Evolutionary conservation across 805 yeast species (phyloP), one percentile per base, ranked within the genome.

Genomic region (Zygoascus tannicola): DNA sequence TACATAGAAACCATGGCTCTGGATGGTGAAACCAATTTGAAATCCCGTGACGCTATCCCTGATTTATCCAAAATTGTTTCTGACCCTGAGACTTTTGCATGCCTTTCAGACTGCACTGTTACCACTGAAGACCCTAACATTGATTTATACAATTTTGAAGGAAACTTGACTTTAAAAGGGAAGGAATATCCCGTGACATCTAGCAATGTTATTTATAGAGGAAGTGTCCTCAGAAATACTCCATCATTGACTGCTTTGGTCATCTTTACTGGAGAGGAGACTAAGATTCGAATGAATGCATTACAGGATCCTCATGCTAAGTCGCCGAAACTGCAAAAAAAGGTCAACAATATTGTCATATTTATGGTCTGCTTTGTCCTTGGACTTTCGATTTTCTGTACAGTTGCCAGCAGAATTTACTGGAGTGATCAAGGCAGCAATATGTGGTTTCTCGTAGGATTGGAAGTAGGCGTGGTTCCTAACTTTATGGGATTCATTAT

Each of bases 21-120:
- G 40, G 98, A 92, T 63, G 99, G 99, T 41, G 98, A 92, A 62
- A 92, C 97, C 0, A 90, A 87, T 58, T 68, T 92, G 48, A 92
- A 92, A 60, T 71, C 84, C 5, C 79, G 76, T 53, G 65, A 67
- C 16, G 84, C 95, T 0, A 82, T 80, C 49, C 68, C 73, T 2
- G 84, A 79, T 48, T 52, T 90, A 2, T 70, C 79, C 34, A 72
- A 73, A 14, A 50, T 62, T 8, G 68, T 80, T 35, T 65, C 70
- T 19, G 65, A 70, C 2, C 81, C 77, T 0, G 59, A 69, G 1
- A 74, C 74, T 0, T 58, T 78, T 16, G 52, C 49, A 8, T 37
- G 38, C n/a, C 40, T 52, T 26, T 36, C 36, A 4, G 21, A 32
- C 32, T 32, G 37, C n/a, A 15, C 32, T 21, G 37, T 40, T 15